phyloP scores from a whole-genome alignment of 1,284 basidiomycete genomes.

The Cystobasidium sp. region DNA sequence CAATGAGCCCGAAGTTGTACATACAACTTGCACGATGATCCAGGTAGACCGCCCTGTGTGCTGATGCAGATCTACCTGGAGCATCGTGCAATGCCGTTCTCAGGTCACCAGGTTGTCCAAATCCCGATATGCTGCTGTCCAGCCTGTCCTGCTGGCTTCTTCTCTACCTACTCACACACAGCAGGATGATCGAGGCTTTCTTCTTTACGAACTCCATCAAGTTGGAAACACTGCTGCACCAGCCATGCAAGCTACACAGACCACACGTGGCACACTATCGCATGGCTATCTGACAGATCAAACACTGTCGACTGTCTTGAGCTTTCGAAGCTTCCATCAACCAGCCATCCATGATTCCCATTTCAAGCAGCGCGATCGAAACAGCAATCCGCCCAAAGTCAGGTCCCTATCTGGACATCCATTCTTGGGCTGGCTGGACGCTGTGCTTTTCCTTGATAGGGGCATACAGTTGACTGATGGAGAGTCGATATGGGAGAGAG shows the following conservation, averaged over 20 bases:
- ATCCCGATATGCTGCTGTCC: no score
- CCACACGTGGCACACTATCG: conserved; percentile 1
- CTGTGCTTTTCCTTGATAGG: background rate
- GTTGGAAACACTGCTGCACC: background rate
- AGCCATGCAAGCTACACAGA: background rate
- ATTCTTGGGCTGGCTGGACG: conserved; percentile 26
- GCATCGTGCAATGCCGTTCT: no score
- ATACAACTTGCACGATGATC: no score
- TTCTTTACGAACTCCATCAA: background rate
- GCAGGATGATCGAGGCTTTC: background rate
- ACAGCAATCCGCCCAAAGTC: background rate
- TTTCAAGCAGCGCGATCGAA: conserved; percentile 1
- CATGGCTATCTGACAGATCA: conserved; percentile 9
- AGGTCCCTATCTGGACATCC: background rate
- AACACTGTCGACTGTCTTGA: background rate
- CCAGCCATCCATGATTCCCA: background rate
- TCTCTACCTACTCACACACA: background rate
- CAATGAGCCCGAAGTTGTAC: no score
- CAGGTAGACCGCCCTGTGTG: no score
- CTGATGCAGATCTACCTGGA: no score
- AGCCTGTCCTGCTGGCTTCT: no score
- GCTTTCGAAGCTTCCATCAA: background rate
- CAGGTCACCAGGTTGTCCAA: no score
- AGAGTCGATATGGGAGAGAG: background rate
- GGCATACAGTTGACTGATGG: conserved; percentile 3